Evolutionary conservation across 2,329 filamentous ascomycete genomes (phyloP).

Genomic region (Talaromyces sp.): DNA sequence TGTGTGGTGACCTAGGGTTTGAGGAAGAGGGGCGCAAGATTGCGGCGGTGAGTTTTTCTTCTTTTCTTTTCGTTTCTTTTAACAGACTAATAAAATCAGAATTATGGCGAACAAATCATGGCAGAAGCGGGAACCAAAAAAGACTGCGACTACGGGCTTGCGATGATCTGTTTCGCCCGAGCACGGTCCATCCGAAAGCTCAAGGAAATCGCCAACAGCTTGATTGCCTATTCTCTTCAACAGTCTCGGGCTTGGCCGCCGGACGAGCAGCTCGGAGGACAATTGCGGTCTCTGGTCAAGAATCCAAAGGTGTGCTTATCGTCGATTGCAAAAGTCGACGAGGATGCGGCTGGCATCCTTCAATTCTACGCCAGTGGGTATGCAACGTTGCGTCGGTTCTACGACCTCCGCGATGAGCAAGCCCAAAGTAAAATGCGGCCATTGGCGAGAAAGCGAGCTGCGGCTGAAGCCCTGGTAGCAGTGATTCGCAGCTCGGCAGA

Average conservation of each 20-base stretch:
- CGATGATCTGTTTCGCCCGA: slow-evolving; percentile 84
- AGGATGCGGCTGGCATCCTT: slow-evolving; percentile 75
- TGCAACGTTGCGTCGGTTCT: slow-evolving; percentile 83
- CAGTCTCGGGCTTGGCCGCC: slow-evolving; percentile 78
- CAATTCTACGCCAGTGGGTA: slow-evolving; percentile 87
- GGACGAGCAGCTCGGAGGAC: slow-evolving; percentile 63
- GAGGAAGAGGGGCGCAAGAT: slow-evolving; percentile 71
- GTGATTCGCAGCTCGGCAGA: slow-evolving; percentile 82
- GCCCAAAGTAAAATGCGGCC: slow-evolving; percentile 44
- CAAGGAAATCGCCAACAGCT: slow-evolving; percentile 75
- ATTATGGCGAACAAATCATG: slow-evolving; percentile 74
- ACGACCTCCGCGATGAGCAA: slow-evolving; percentile 76
- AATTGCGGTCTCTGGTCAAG: slow-evolving; percentile 63
- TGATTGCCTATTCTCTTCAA: slow-evolving; percentile 81
- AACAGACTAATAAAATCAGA: slow-evolving; percentile 44
- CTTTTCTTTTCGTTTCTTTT: background rate
- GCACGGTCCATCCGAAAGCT: slow-evolving; percentile 74
- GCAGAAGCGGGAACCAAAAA: slow-evolving; percentile 53
- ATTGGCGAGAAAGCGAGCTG: slow-evolving; percentile 59
- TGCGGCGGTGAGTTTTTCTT: slow-evolving; percentile 61
- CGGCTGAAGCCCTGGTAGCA: slow-evolving; percentile 70
- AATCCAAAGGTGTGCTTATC: slow-evolving; percentile 68
- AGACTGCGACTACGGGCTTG: slow-evolving; percentile 65
- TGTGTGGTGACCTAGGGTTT: slow-evolving; percentile 75
- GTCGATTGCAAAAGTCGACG: slow-evolving; percentile 65